A percentile compares a stretch with the other conserved stretches of the same genome.
phyloP scores from a whole-genome alignment of 2,329 filamentous ascomycete species.

The Gyromitra esculenta region DNA sequence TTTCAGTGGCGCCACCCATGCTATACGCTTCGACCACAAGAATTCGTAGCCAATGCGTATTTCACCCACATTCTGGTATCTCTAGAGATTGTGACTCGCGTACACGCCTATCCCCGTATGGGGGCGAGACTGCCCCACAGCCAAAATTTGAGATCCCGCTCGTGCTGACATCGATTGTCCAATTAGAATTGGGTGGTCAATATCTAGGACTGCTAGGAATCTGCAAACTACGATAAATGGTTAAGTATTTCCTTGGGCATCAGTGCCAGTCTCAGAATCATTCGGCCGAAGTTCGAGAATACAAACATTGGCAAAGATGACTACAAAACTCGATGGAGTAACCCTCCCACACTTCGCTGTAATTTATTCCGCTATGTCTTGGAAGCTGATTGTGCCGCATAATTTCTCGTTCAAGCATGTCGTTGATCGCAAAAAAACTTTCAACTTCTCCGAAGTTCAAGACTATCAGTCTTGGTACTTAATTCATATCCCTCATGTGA shows the following conservation, averaged over 20 bases:
- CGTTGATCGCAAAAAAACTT: background rate
- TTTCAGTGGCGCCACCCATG: background rate
- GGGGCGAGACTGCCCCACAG: conserved; percentile 13
- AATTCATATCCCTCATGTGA: background rate
- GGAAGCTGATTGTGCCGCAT: background rate
- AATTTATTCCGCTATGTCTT: conserved; percentile 27
- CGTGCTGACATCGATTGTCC: background rate
- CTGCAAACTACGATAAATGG: background rate
- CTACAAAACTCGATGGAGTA: background rate
- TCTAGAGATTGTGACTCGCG: background rate
- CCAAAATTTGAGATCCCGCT: background rate
- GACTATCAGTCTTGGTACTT: background rate
- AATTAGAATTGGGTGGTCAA: background rate
- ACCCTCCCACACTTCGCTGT: conserved; percentile 30
- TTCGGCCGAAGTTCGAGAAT: background rate
- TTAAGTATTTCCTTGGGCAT: background rate
- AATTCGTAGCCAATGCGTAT: conserved; percentile 9
- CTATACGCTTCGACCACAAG: background rate
- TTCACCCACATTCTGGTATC: conserved; percentile 18
- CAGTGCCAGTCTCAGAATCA: background rate
- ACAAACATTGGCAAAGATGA: conserved; percentile 10
- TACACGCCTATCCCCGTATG: conserved; percentile 1
- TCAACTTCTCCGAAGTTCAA: conserved; percentile 9
- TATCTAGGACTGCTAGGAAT: background rate
- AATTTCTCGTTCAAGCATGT: conserved; percentile 4